Conservation (phyloP, 129 eudicot species). For the Sambucus nigra region DNA sequence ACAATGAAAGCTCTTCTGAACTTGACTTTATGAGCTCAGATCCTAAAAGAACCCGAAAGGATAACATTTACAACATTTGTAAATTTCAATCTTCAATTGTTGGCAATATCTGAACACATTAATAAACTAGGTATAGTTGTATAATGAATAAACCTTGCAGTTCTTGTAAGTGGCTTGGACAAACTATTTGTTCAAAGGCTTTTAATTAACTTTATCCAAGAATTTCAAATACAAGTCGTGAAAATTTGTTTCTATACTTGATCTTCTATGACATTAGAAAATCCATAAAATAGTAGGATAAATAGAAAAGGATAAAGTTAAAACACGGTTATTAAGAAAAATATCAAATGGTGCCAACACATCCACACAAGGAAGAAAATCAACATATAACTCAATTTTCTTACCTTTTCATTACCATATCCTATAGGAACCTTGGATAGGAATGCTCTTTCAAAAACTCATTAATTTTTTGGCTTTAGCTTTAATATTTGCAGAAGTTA, state of each 20-base stretch:
- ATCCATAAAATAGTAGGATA: constrained; percentile 2
- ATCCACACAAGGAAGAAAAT: neutral
- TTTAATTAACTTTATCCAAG: constrained; percentile 78
- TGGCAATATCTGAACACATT: constrained; percentile 8
- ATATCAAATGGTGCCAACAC: neutral
- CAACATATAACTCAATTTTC: neutral
- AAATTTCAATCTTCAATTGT: neutral
- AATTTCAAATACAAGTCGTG: constrained; percentile 92
- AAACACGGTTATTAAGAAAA: neutral
- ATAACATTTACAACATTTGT: constrained; percentile 9
- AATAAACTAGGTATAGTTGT: neutral
- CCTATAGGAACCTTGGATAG: constrained; percentile 94
- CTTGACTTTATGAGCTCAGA: constrained; percentile 89
- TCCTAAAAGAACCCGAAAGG: constrained; percentile 82
- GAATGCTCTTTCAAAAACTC: constrained; percentile 67
- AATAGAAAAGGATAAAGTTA: neutral
- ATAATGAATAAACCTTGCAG: constrained; percentile 58
- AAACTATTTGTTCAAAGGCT: constrained; percentile 58
- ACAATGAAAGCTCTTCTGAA: constrained; percentile 83
- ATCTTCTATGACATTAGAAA: constrained; percentile 39
- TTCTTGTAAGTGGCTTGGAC: constrained; percentile 76
- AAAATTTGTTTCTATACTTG: constrained; percentile 88
- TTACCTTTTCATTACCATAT: constrained; percentile 97
- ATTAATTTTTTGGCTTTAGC: constrained; percentile 75
- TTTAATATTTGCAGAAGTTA: constrained; percentile 64